Percentiles rank a stretch among this genome's conserved stretches.
Conservation (phyloP, 73 alveolate species). For the Tetrahymena elliotti region DNA sequence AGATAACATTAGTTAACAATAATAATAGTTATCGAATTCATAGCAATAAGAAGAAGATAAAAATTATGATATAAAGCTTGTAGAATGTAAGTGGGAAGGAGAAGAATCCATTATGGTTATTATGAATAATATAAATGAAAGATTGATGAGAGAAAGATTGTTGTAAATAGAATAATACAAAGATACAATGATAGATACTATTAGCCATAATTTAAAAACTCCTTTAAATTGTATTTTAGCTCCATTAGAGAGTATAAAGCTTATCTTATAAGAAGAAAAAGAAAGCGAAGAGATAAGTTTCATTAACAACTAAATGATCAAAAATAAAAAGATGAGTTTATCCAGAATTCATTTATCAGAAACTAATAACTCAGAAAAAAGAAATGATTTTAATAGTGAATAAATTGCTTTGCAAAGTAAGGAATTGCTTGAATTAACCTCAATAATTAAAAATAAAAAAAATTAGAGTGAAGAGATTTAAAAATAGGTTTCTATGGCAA, state of each 20-base stretch:
- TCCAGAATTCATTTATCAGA: not conserved
- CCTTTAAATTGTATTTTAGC: not conserved
- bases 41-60: not conserved
- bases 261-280: not conserved
- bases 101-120: not conserved
- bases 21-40: not conserved
- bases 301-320: too few relatives aligned
- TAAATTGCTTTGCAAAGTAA: too few relatives aligned
- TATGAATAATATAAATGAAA: not conserved
- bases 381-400: not conserved
- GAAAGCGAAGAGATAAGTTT: not conserved
- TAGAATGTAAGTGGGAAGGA: not conserved
- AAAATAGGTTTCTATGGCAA: not conserved
- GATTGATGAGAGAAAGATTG: not conserved
- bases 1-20: not conserved
- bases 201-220: not conserved
- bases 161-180: not conserved
- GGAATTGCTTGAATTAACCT: not conserved
- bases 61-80: not conserved
- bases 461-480: not conserved
- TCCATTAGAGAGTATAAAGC: not conserved
- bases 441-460: not conserved
- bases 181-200: not conserved
- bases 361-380: too few relatives aligned
- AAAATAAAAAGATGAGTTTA: too few relatives aligned